Percentiles rank a stretch among this genome's conserved stretches.
Conservation (phyloP, 768 basidiomycete species). For the Mycena floridula region DNA sequence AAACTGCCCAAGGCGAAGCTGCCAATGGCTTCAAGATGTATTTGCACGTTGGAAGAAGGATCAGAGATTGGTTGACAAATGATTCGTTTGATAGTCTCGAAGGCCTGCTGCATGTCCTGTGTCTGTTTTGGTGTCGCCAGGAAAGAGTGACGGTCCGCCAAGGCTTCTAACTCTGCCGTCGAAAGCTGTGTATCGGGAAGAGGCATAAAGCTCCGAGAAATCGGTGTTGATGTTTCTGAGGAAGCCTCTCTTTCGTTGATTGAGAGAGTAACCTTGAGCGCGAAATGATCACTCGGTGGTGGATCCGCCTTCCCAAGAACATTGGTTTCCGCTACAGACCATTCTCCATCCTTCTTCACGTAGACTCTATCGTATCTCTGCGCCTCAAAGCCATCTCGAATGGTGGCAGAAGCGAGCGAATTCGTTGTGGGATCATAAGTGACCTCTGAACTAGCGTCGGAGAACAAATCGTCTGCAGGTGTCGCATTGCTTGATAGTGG, state of each 20-base stretch:
- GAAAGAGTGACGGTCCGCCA: neutral
- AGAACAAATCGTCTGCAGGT: slow-evolving; percentile 2
- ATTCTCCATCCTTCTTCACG: slow-evolving; percentile 2
- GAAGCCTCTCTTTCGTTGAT: neutral
- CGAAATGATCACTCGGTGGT: slow-evolving; percentile 4
- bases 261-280: neutral
- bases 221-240: neutral
- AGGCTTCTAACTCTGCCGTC: neutral
- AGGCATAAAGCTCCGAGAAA: neutral
- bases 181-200: neutral
- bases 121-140: neutral
- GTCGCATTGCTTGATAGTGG: slow-evolving; percentile 4
- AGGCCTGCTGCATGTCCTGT: neutral
- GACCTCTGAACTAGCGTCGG: slow-evolving; percentile 5
- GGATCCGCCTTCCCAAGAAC: neutral
- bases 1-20: slow-evolving; percentile 15
- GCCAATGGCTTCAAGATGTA: slow-evolving; percentile 9
- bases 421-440: slow-evolving; percentile 14
- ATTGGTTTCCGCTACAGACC: neutral
- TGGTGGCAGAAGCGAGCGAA: slow-evolving; percentile 10
- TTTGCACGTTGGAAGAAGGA: neutral
- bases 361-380: slow-evolving; percentile 16
- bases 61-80: neutral
- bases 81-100: neutral
- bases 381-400: slow-evolving; percentile 5